Evolutionary conservation across 2,329 filamentous ascomycete species (phyloP), one percentile per base, ranked within the genome.

Genomic region (Amesomyces nigricolor): DNA sequence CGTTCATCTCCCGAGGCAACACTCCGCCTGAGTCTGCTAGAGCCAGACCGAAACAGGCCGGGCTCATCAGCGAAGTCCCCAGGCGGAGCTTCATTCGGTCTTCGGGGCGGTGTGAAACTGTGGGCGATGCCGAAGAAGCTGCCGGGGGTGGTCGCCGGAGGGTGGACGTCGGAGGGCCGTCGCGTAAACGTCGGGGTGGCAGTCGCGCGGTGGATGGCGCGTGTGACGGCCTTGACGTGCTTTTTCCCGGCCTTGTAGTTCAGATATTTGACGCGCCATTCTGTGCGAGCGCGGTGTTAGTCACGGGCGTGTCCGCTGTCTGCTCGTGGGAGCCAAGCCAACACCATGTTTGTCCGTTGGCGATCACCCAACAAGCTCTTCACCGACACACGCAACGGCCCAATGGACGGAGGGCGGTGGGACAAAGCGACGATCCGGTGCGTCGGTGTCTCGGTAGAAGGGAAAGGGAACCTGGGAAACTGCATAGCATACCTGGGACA

Each of bases 161-260:
- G 68, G 8, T 13, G 8, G 16, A 66, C 66, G 17, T 68, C 58
- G 19, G 32, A 35, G 32, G 72, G 68, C 37, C 63, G 63, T 54
- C 64, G 67, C 37, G 63, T 67, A 9, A 68, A 58, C 44, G 66
- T 69, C 9, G 83, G 80, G 0, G 81, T 80, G 56, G 75, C 70
- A 58, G 80, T 75, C 68, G 82, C 71, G 74, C 82, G 72, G 74
- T 81, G 78, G 59, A 94, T 79, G 57, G 90, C 89, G 59, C 87
- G 82, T 22, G 79, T 73, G 51, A 96, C 85, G 54, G 84, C 85
- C 72, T 96, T 97, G 71, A 97, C 79, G 68, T 91, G 87, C 74
- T 96, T 96, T 75, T 97, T 97, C 58, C 91, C 92, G 54, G 85
- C 85, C 79, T 95, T 96, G 78, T 97, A 97, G 72, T 96, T 84